These are phyloP conservation scores for Annulohypoxylon maeteangense DNA, from an alignment of 495 filamentous ascomycete species.

Conservation along the genomic window DNA sequence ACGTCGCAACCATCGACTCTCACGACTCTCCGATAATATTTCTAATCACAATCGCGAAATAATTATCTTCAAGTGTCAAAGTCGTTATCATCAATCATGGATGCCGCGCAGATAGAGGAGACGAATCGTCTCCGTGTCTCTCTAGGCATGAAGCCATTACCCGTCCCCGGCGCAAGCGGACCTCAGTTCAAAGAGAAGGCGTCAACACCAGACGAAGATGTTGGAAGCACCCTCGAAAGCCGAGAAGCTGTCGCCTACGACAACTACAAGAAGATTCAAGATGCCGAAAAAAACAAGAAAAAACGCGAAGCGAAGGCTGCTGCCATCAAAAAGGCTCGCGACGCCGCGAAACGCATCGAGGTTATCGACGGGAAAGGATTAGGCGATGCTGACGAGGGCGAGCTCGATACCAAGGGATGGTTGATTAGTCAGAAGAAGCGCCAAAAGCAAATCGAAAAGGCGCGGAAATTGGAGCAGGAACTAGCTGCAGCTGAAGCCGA, in stretches of 20 bases:
- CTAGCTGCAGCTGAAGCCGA: slow-evolving; percentile 62
- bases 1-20: not conserved
- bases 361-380: slow-evolving; percentile 83
- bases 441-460: slow-evolving; percentile 87
- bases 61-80: not conserved
- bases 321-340: slow-evolving; percentile 88
- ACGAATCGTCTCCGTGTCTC: slow-evolving; percentile 92
- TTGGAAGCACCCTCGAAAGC: slow-evolving; percentile 79
- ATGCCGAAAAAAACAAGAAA: slow-evolving; percentile 71
- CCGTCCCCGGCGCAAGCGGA: slow-evolving; percentile 74
- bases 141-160: slow-evolving; percentile 89
- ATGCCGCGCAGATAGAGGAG: slow-evolving; percentile 89
- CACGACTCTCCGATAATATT: not conserved
- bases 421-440: slow-evolving; percentile 86
- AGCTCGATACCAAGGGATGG: slow-evolving; percentile 87
- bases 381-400: slow-evolving; percentile 73
- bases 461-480: slow-evolving; percentile 78
- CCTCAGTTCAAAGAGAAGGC: slow-evolving; percentile 48
- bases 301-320: slow-evolving; percentile 80
- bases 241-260: slow-evolving; percentile 80
- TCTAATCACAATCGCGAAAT: not conserved
- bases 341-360: slow-evolving; percentile 77
- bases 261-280: slow-evolving; percentile 65
- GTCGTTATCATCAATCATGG: slow-evolving; percentile 64
- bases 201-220: slow-evolving; percentile 61